Conservation (phyloP, 2,329 filamentous ascomycete genomes). For the Harringtonia aguacate region DNA sequence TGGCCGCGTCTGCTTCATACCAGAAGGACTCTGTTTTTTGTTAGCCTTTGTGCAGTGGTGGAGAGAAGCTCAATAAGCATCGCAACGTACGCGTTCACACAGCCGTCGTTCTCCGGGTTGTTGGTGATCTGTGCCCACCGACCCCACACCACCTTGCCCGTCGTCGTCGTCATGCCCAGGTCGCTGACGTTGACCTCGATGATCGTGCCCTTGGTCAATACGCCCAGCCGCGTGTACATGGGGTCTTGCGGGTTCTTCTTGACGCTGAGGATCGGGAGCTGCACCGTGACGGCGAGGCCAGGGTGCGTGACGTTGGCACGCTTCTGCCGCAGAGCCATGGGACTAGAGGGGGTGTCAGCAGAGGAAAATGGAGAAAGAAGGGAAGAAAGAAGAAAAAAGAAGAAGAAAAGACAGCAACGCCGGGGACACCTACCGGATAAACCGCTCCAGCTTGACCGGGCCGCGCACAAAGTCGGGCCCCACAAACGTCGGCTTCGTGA, state of each 20-base stretch:
- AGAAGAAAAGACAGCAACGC: constrained; percentile 12
- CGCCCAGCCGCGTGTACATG: constrained; percentile 80
- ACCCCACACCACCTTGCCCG: constrained; percentile 90
- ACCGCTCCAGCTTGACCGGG: constrained; percentile 66
- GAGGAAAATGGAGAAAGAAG: not conserved
- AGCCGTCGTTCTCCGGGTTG: constrained; percentile 15
- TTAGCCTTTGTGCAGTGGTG: not conserved
- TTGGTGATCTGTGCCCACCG: constrained; percentile 63
- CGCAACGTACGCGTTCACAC: constrained; percentile 11
- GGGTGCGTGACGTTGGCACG: constrained; percentile 54
- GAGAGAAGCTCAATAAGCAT: not conserved
- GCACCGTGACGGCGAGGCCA: constrained; percentile 50
- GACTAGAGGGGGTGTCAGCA: not conserved
- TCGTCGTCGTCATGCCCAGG: constrained; percentile 79
- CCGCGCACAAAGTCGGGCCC: constrained; percentile 81
- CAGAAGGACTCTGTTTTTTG: constrained; percentile 1
- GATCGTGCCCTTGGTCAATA: constrained; percentile 63
- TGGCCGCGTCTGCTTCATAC: constrained; percentile 1
- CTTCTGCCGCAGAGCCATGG: constrained; percentile 53
- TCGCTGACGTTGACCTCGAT: constrained; percentile 93
- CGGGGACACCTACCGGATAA: constrained; percentile 29
- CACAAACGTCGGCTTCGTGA: constrained; percentile 81
- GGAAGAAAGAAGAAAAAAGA: not conserved
- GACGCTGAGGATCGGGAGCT: constrained; percentile 61
- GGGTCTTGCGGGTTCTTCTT: constrained; percentile 79